Percentiles rank a stretch among this genome's conserved stretches.
phyloP scores from a whole-genome alignment of 2,329 filamentous ascomycete genomes.

The Sporothrix pallida region DNA sequence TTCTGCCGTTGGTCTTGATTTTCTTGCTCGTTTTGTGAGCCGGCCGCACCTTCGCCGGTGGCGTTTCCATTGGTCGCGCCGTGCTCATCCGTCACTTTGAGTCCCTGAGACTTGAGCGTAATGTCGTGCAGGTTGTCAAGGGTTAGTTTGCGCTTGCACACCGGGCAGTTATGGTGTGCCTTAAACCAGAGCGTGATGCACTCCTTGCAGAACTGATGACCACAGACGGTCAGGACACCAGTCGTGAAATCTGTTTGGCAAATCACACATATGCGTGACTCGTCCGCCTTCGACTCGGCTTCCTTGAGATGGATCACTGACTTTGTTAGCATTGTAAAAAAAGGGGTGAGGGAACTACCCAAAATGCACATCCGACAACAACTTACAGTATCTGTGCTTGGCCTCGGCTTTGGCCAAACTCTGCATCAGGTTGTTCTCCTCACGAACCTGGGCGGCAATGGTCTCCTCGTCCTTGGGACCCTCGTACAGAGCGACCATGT shows the following conservation, averaged over 20 bases:
- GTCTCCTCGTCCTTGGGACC: conserved; percentile 61
- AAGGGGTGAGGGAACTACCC: neutral
- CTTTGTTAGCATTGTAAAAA: neutral
- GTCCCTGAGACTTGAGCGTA: conserved; percentile 75
- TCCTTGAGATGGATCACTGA: conserved; percentile 61
- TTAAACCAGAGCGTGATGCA: conserved; percentile 83
- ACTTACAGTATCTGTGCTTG: conserved; percentile 74
- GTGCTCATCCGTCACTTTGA: conserved; percentile 63
- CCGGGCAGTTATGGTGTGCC: conserved; percentile 76
- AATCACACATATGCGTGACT: conserved; percentile 79
- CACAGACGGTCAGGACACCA: conserved; percentile 85
- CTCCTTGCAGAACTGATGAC: conserved; percentile 89
- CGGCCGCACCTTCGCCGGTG: neutral
- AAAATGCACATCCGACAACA: neutral
- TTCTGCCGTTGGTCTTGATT: conserved; percentile 29
- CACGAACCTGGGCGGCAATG: conserved; percentile 50
- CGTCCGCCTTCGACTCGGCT: conserved; percentile 62
- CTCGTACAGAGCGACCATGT: conserved; percentile 78
- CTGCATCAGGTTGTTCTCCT: conserved; percentile 59
- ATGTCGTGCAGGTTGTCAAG: conserved; percentile 80
- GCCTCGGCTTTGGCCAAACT: conserved; percentile 69
- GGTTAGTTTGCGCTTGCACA: conserved; percentile 76
- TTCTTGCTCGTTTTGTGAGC: neutral
- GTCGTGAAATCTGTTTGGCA: conserved; percentile 77
- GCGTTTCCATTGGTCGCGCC: conserved; percentile 33